Evolutionary conservation across 371 early-diverging fungal species (phyloP), one percentile per base, ranked within the genome.

Genomic region (Lichtheimia corymbifera): DNA sequence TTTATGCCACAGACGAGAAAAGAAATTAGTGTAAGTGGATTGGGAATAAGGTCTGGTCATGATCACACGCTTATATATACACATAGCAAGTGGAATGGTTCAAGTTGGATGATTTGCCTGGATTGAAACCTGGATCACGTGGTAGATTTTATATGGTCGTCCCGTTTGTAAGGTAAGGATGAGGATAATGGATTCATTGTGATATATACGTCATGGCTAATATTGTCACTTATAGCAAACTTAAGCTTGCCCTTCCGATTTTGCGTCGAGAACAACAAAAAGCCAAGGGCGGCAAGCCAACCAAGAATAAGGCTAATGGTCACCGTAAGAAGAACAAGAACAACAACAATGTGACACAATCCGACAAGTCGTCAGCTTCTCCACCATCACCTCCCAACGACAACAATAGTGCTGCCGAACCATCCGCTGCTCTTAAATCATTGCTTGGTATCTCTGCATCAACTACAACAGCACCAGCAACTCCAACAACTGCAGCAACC

Each of bases 1-100:
- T 99, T 99, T 74, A 70, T 81, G 42, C 92, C 99, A 13, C 88
- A 88, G 64, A 96, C 97, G 4, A 82, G 97, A 68, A 97, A 98
- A 72, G 99, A 99, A 72, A 99, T 99, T 65, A 92, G 91, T 68
- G 88, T 87, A 82, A 59, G 77, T 72, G 0, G 25, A 28, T 28
- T 28, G 28, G 28, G 28, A 28, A 28, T 4, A 28, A 35, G 35
- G 9, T 35, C 35, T 2, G 5, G 0, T 4, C 28, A 28, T 28
- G 1, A 11, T 35, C 35, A 35, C 35, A 54, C 20, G 18, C 5
- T 54, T n/a, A 59, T n/a, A 14, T 13, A 27, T 49, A 18, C 50
- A 27, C 47, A 13, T 62, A 66, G 81, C 73, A 77, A 76, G 74
- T 81, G 5, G 67, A 67, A 50, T 81, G 82, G 82, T 69, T 74